Evolutionary conservation across 495 filamentous ascomycete species (phyloP).

Genomic region (Staphylotrichum longicolle): DNA sequence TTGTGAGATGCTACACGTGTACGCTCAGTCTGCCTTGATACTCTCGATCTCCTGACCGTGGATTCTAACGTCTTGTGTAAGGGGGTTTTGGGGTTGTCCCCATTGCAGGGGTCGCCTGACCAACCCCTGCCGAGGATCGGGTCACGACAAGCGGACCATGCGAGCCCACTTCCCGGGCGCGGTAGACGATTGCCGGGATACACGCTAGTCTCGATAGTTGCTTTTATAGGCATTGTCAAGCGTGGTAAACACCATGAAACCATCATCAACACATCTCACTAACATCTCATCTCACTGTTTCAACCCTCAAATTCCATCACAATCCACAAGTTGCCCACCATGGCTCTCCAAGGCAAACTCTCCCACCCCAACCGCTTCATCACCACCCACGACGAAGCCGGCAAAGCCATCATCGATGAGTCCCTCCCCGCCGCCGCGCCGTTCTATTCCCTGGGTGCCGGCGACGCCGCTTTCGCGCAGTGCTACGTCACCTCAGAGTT

Average conservation of each 20-base stretch:
- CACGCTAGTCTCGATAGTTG: no score
- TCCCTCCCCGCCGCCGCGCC: slow-evolving; percentile 42
- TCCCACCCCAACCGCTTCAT: slow-evolving; percentile 43
- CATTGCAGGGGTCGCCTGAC: not conserved
- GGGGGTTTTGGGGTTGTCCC: not conserved
- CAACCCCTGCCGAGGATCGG: not conserved
- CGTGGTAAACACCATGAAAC: no score
- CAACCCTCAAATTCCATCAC: not conserved
- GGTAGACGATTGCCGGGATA: slow-evolving; percentile 10
- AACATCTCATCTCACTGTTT: no score
- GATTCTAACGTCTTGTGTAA: not conserved
- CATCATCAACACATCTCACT: not conserved
- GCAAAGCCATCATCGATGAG: slow-evolving; percentile 43
- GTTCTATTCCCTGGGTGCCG: slow-evolving; percentile 33
- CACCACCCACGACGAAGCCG: slow-evolving; percentile 42
- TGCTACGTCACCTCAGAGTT: slow-evolving; percentile 38
- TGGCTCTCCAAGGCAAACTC: slow-evolving; percentile 22
- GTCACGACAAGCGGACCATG: not conserved
- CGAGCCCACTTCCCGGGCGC: slow-evolving; percentile 13
- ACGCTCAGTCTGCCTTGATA: not conserved
- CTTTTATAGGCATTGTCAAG: no score
- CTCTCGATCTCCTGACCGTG: not conserved
- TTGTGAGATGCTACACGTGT: not conserved
- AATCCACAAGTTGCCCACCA: not conserved
- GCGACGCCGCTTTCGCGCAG: slow-evolving; percentile 39